Conservation (phyloP, 2,329 filamentous ascomycete genomes). For the Arthrinium puccinioides region DNA sequence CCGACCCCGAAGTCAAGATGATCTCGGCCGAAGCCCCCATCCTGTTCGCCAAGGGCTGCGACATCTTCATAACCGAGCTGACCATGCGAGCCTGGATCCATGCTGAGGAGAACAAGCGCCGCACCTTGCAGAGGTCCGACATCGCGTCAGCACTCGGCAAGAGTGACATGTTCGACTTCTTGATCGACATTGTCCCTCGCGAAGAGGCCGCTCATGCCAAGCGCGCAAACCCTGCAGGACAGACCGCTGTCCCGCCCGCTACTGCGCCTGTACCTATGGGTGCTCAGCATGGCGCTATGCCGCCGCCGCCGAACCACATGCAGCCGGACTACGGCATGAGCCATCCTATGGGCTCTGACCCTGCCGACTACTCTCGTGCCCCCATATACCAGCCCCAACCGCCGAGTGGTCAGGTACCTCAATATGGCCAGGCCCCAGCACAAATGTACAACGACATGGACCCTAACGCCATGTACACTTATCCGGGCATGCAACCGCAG, state of each 20-base stretch:
- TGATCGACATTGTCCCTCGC: conserved; percentile 96
- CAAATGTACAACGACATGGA: conserved; percentile 77
- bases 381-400: conserved; percentile 74
- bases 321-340: conserved; percentile 60
- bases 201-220: conserved; percentile 90
- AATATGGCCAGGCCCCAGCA: conserved; percentile 71
- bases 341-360: conserved; percentile 58
- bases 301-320: conserved; percentile 49
- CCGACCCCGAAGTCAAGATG: conserved; percentile 99
- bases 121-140: conserved; percentile 90
- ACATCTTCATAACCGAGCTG: conserved; percentile 97
- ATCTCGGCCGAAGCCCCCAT: conserved; percentile 98
- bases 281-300: conserved; percentile 41
- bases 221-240: conserved; percentile 47
- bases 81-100: conserved; percentile 99
- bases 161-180: conserved; percentile 99
- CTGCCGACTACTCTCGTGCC: conserved; percentile 72
- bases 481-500: conserved; percentile 75
- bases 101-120: conserved; percentile 95
- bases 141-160: conserved; percentile 94
- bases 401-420: conserved; percentile 58
- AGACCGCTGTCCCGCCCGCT: conserved; percentile 27
- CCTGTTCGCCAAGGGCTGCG: conserved; percentile 94
- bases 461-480: conserved; percentile 73
- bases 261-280: conserved; percentile 45